Evolutionary conservation across 495 filamentous ascomycete species (phyloP).

Genomic region (Ascodesmis nigricans): DNA sequence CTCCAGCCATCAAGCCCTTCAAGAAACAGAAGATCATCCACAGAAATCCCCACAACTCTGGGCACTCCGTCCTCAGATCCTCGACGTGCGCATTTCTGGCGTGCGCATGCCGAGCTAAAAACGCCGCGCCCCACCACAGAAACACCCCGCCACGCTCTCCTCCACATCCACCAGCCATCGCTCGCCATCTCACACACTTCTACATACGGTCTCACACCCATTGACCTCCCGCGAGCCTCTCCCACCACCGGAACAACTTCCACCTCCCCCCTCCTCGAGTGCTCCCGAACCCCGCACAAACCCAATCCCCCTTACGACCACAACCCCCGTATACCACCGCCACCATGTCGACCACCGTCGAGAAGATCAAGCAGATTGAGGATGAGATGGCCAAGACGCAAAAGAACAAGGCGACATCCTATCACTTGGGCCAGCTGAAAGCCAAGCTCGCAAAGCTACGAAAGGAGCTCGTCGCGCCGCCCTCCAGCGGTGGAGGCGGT

Average conservation of each 20-base stretch:
- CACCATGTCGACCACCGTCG: conserved; percentile 21
- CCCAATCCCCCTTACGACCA: no score
- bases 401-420: conserved; percentile 95
- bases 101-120: no score
- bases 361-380: conserved; percentile 94
- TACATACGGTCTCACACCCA: not conserved
- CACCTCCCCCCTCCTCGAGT: conserved; percentile 26
- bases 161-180: not conserved
- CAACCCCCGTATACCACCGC: no score
- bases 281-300: not conserved
- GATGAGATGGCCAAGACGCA: conserved; percentile 80
- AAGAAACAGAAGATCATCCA: no score
- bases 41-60: no score
- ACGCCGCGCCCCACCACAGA: no score
- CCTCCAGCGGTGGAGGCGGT: conserved; percentile 55
- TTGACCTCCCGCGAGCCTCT: conserved; percentile 11
- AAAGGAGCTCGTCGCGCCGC: conserved; percentile 77
- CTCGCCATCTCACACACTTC: not conserved
- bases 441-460: conserved; percentile 97
- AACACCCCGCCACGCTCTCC: no score
- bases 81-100: no score
- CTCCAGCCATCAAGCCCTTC: no score
- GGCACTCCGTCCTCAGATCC: no score
- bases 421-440: conserved; percentile 69
- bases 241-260: conserved; percentile 14